These are phyloP conservation scores for Delphinella strobiligena DNA, from an alignment of 2,329 filamentous ascomycete species.

Conservation along the genomic window DNA sequence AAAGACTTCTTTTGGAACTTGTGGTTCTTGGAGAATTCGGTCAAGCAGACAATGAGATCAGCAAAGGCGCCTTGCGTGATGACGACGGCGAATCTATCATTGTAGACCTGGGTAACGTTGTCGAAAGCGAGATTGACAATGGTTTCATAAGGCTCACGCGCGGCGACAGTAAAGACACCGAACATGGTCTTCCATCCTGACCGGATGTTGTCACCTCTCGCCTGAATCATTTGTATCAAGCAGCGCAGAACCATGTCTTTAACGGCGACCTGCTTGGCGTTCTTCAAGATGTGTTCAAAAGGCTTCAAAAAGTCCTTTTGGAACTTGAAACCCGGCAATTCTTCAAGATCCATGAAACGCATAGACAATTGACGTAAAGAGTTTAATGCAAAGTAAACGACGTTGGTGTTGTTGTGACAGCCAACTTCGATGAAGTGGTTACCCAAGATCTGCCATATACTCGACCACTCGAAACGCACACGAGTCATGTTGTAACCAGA, in stretches of 20 bases:
- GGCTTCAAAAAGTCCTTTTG: constrained; percentile 99
- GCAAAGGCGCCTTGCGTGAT: constrained; percentile 95
- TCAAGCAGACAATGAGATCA: constrained; percentile 89
- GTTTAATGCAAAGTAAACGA: constrained; percentile 95
- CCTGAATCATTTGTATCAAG: constrained; percentile 98
- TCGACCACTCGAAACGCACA: constrained; percentile 96
- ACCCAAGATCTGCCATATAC: constrained; percentile 94
- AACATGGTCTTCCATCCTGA: constrained; percentile 99
- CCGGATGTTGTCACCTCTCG: constrained; percentile 87
- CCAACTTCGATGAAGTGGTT: constrained; percentile 98
- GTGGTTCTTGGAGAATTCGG: constrained; percentile 97
- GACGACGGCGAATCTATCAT: constrained; percentile 86
- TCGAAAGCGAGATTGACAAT: constrained; percentile 97
- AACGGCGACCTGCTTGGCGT: constrained; percentile 79
- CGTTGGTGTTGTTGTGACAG: constrained; percentile 88
- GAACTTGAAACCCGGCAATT: constrained; percentile 97
- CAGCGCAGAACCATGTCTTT: constrained; percentile 97
- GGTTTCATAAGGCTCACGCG: constrained; percentile 80
- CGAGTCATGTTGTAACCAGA: constrained; percentile 99
- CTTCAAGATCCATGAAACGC: constrained; percentile 97
- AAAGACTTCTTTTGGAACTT: constrained; percentile 98
- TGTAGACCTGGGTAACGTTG: constrained; percentile 92
- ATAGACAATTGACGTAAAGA: constrained; percentile 91
- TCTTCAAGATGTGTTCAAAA: constrained; percentile 93
- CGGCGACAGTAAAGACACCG: constrained; percentile 92